Base-by-base conservation (phyloP, 805 yeast genomes). In the Priceomyces medius region DNA sequence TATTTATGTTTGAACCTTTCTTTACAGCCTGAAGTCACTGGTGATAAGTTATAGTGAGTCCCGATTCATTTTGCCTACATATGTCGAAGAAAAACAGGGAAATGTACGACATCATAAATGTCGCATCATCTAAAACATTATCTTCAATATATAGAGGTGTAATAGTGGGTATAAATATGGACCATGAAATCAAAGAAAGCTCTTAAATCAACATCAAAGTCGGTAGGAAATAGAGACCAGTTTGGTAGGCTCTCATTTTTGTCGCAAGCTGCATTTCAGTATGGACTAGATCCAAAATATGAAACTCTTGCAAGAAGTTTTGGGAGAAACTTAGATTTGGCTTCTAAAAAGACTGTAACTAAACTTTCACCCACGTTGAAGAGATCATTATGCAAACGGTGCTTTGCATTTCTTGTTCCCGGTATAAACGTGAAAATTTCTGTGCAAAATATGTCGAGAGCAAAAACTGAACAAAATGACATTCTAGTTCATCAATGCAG, bases 271-370 rank as follows among this genome's bases (percentile, higher is more conserved):
- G 74, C 87, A 2, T 54, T 58, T 23, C 59, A 61, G 43, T 50
- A 75, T 41, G 56, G 76, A 29, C 43, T 51, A 40, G 45, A 54
- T 42, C 49, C 51, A 1, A 55, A 55, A 35, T 50, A 62, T 46
- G 65, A 61, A 19, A 62, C 70, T 0, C 58, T 88, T n/a, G 73
- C 87, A 0, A 63, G 88, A 37, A 66, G 71, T 40, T 80, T 80
- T 53, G 61, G 76, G 16, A 67, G 76, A 37, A 77, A 76, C 28
- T 62, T 84, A 61, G 81, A 76, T 41, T 51, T 77, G 7, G 83
- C 86, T 7, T 75, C 87, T 7, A 82, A 83, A 55, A 84, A 82
- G 53, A 76, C 81, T 2, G 90, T 85, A 13, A 56, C 82, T 16
- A 76, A 83, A 46, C 56, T 84, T 20, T 74, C 84, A 29, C 89